Evolutionary conservation across 1,284 basidiomycete genomes (phyloP).

Genomic region (Hemileia vastatrix): DNA sequence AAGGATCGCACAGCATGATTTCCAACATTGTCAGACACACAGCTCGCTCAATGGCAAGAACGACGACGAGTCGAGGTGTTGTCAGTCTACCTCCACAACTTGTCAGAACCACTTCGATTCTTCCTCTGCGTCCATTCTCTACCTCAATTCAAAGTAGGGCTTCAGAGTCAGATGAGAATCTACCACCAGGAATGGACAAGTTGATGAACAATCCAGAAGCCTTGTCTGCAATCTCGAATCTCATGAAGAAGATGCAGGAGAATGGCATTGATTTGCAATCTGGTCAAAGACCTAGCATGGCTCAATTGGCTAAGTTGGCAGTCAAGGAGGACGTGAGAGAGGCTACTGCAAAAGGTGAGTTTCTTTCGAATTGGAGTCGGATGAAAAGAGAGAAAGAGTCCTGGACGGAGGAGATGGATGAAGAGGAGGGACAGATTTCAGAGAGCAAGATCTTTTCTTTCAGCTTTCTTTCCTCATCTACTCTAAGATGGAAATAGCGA

Average conservation of each 20-base stretch:
- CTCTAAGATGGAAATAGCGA: too few species aligned
- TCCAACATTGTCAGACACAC: too few species aligned
- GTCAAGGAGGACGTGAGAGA: slow-evolving; percentile 31
- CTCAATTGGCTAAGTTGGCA: slow-evolving; percentile 33
- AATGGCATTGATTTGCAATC: slow-evolving; percentile 33
- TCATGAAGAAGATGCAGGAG: slow-evolving; percentile 32
- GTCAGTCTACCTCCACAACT: too few species aligned
- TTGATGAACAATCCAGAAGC: slow-evolving; percentile 31
- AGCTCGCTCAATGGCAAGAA: too few species aligned
- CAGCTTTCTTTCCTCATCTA: too few species aligned
- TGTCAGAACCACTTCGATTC: too few species aligned
- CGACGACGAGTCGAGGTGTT: too few species aligned
- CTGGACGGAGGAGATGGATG: background rate
- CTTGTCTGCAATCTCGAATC: slow-evolving; percentile 29
- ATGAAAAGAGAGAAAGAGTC: background rate
- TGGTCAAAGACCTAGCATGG: slow-evolving; percentile 33
- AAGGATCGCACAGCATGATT: too few species aligned
- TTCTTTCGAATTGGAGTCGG: background rate
- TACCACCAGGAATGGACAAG: slow-evolving; percentile 37
- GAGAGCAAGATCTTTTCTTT: too few species aligned
- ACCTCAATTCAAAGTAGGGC: background rate
- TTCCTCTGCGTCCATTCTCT: background rate
- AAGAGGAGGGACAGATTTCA: too few species aligned
- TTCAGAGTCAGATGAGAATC: background rate
- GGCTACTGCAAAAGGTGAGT: slow-evolving; percentile 33